Evolutionary conservation across 495 filamentous ascomycete species (phyloP), one percentile per base, ranked within the genome.

Genomic region (Choiromyces venosus): DNA sequence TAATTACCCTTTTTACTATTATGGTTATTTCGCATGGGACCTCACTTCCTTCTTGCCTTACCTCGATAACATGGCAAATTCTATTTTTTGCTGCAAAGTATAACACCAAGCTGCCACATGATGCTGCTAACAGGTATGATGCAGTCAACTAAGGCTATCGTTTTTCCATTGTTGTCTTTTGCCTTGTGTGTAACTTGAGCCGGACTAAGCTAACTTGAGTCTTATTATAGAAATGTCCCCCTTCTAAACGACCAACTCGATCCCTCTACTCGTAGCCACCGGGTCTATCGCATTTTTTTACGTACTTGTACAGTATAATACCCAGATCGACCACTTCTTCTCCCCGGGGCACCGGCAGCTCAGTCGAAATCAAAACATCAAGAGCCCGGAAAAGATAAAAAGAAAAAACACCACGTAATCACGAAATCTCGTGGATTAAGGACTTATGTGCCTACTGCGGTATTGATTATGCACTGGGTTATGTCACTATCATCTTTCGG

Each of bases 1-100:
- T 76, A 76, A 77, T 77, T 68, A 42, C 65, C 46, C 8, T 56
- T 3, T 5, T 56, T n/a, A 12, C 46, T 56, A n/a, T 52, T n/a
- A 8, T 21, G 21, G 44, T 52, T 44, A 52, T 56, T 56, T 56
- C n/a, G 46, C 9, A 56, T 29, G 25, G 52, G 29, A 61, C 52
- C 52, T 61, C 46, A 14, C n/a, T 25, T 29, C 52, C 25, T 52
- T n/a, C 21, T 7, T 61, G 12, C 52, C 25, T 61, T 61, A 29
- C 52, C 52, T 14, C 52, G 52, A 61, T 14, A 29, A 16, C n/a
- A 29, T 16, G n/a, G 9, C 10, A 61, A 14, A 4, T 61, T 29
- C 0, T 56, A 12, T 29, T 29, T 29, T 14, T 10, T 14, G n/a
- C n/a, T 29, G 52, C 25, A 29, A 29, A 61, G 21, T 52, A 61